A percentile compares a stretch with the other conserved stretches of the same genome.
These are phyloP conservation scores for Pichia exigua DNA, from an alignment of 805 yeast species.

Conservation along the genomic window DNA sequence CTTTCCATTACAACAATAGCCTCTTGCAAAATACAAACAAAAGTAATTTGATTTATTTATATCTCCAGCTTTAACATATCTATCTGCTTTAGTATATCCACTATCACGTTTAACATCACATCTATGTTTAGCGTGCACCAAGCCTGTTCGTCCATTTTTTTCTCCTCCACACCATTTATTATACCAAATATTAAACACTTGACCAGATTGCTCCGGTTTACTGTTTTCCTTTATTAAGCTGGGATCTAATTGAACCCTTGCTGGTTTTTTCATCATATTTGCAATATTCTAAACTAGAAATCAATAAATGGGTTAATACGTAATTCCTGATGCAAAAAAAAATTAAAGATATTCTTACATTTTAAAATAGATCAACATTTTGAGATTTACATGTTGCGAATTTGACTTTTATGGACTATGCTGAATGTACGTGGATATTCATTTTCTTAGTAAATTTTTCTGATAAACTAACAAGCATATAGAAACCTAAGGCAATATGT, in stretches of 20 bases:
- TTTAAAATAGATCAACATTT: not conserved
- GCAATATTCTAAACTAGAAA: no score
- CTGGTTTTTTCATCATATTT: slow-evolving; percentile 32
- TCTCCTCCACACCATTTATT: slow-evolving; percentile 83
- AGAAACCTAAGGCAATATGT: not conserved
- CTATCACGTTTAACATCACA: slow-evolving; percentile 56
- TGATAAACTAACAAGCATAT: not conserved
- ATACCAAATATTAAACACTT: slow-evolving; percentile 81
- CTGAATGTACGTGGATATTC: not conserved
- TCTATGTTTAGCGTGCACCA: slow-evolving; percentile 44
- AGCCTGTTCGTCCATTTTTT: slow-evolving; percentile 32
- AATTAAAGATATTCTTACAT: not conserved
- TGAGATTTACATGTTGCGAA: not conserved
- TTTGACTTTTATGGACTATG: not conserved
- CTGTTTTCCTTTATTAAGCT: slow-evolving; percentile 45
- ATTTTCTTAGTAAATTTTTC: not conserved
- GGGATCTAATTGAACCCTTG: slow-evolving; percentile 69
- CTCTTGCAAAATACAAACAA: slow-evolving; percentile 84
- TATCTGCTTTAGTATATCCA: slow-evolving; percentile 69
- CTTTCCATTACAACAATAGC: slow-evolving; percentile 74
- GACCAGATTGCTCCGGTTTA: slow-evolving; percentile 74
- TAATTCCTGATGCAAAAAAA: no score
- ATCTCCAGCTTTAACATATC: slow-evolving; percentile 25
- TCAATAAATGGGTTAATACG: no score
- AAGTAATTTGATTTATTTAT: slow-evolving; percentile 37